A percentile compares a stretch with the other conserved stretches of the same genome.
Evolutionary conservation across 257 asterid species (phyloP).

Genomic region (Nicotiana benthamiana): DNA sequence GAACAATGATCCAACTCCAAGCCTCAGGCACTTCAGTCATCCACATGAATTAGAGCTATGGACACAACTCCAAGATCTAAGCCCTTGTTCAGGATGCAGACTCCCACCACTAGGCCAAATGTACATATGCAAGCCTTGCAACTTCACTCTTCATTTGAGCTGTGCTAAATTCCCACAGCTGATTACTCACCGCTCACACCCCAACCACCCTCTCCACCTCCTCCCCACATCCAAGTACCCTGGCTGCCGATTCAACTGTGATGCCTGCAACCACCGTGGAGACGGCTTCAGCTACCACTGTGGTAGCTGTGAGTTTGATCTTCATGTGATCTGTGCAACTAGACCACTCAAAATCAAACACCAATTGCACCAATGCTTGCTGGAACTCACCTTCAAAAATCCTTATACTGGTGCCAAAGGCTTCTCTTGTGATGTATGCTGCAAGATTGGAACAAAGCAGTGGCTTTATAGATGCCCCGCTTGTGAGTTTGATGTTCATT

Average conservation of each 20-base stretch:
- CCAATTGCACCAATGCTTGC: slow-evolving; percentile 39
- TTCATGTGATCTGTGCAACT: slow-evolving; percentile 47
- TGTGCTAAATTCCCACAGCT: slow-evolving; percentile 39
- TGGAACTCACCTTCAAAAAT: slow-evolving; percentile 36
- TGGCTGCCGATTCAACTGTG: slow-evolving; percentile 49
- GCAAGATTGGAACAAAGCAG: slow-evolving; percentile 33
- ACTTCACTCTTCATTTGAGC: slow-evolving; percentile 40
- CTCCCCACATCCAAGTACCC: slow-evolving; percentile 31
- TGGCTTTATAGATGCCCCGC: slow-evolving; percentile 56
- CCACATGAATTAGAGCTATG: slow-evolving; percentile 35
- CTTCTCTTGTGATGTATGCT: slow-evolving; percentile 51
- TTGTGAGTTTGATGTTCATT: slow-evolving; percentile 50
- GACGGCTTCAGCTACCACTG: slow-evolving; percentile 62
- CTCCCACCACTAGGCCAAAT: slow-evolving; percentile 34
- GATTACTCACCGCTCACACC: slow-evolving; percentile 57
- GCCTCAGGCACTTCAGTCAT: slow-evolving; percentile 37
- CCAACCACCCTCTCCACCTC: slow-evolving; percentile 43
- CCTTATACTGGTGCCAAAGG: slow-evolving; percentile 36
- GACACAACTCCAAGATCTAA: slow-evolving; percentile 17
- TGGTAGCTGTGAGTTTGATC: slow-evolving; percentile 40
- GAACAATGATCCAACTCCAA: slow-evolving; percentile 9
- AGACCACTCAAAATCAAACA: slow-evolving; percentile 36
- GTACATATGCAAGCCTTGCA: slow-evolving; percentile 52
- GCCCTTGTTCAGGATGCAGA: slow-evolving; percentile 47
- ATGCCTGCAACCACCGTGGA: slow-evolving; percentile 42